These are phyloP conservation scores for Macrolepiota albuminosa DNA, from an alignment of 768 basidiomycete species.

Conservation along the genomic window DNA sequence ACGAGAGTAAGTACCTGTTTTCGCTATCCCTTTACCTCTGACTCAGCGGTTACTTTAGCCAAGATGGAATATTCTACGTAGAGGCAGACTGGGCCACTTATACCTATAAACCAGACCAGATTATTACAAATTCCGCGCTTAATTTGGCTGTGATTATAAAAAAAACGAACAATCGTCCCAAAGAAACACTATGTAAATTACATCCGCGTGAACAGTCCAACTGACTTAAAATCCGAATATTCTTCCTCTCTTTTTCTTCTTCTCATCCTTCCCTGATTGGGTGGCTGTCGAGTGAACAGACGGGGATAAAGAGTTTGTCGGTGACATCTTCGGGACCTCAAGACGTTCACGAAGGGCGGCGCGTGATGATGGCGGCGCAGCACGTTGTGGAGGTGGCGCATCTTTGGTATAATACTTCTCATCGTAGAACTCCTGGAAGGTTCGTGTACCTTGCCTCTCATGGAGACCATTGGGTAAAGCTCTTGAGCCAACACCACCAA, in stretches of 20 bases:
- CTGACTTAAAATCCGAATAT: conserved; percentile 56
- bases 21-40: background rate
- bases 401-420: conserved; percentile 70
- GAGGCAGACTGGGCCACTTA: conserved; percentile 8
- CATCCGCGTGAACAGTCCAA: conserved; percentile 9
- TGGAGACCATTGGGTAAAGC: conserved; percentile 66
- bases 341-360: conserved; percentile 24
- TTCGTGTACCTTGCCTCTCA: conserved; percentile 40
- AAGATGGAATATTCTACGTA: conserved; percentile 52
- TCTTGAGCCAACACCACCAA: conserved; percentile 80
- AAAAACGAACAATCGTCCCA: conserved; percentile 10
- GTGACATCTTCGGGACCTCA: conserved; percentile 39
- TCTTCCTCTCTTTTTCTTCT: conserved; percentile 76
- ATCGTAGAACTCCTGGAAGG: conserved; percentile 77
- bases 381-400: conserved; percentile 47
- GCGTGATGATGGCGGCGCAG: conserved; percentile 30
- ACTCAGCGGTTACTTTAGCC: conserved; percentile 25
- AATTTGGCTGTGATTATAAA: background rate
- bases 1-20: conserved; percentile 67
- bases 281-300: conserved; percentile 34
- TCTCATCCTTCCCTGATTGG: conserved; percentile 40
- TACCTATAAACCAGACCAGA: conserved; percentile 1
- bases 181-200: conserved; percentile 17
- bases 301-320: conserved; percentile 48
- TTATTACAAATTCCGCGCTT: background rate